Base-by-base conservation (phyloP, 805 yeast genomes). In the Spencermartinsiella europaea region DNA sequence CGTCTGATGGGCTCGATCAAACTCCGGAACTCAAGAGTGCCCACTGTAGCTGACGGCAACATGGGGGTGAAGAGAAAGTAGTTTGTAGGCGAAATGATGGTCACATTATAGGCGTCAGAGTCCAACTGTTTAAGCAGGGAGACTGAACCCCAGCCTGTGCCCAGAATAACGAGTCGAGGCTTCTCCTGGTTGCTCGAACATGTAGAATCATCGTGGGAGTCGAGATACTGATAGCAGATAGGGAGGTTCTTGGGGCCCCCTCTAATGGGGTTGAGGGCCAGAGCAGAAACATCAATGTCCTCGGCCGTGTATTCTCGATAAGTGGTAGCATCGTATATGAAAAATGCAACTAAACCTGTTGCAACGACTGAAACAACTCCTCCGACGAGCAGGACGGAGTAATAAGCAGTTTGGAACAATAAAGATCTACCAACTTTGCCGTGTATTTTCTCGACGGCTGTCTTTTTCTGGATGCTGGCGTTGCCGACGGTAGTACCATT, bases 241-340 rank as follows among this genome's bases (percentile, higher is more conserved):
- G 86, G 87, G 48, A 83, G 65, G 54, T 83, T 79, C 58, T 82
- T 85, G 19, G 88, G 87, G 2, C 89, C 89, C 4, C 88, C 88
- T 5, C 58, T 59, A 34, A 69, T 67, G 25, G 87, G 85, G 35
- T 71, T 57, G 41, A 81, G 58, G 1, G 85, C 83, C 20, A 70
- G 65, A 17, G 67, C 62, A 8, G 83, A 76, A 14, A 82, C 77
- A 15, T 66, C 64, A 40, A 81, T 66, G 39, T 70, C 68, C n/a
- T 38, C 41, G 33, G 42, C 17, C 33, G 46, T 38, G 7, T 27
- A 20, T 2, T 19, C 15, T 12, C 14, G 10, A 57, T 82, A 82
- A n/a, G 88, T 82, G 12, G 83, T 77, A 21, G 80, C 70, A 65
- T 82, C 88, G 55, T 81, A 82, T 42, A 79, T 56, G 63, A 82